Evolutionary conservation across 371 early-diverging fungal species (phyloP).

Genomic region (Cokeromyces recurvatus): DNA sequence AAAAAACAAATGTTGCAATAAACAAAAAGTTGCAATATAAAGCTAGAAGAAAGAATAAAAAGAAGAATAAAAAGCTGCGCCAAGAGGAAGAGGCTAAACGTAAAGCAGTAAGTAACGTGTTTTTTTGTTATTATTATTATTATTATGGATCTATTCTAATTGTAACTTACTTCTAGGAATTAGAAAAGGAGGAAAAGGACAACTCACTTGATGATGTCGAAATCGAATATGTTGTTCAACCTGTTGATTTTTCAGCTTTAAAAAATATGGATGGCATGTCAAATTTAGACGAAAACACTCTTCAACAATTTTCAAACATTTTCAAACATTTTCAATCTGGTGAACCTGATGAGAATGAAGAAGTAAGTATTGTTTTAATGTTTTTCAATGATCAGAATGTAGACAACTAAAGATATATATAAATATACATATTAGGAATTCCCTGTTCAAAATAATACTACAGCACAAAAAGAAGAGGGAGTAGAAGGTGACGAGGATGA

Average conservation of each 20-base stretch:
- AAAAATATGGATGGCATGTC: conserved; percentile 30
- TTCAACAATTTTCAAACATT: conserved; percentile 38
- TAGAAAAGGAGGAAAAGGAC: conserved; percentile 12
- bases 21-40: conserved; percentile 18
- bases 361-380: conserved; percentile 14
- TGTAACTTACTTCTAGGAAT: conserved; percentile 10
- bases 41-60: conserved; percentile 21
- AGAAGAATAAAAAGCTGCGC: conserved; percentile 31
- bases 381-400: neutral
- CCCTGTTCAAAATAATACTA: conserved; percentile 41
- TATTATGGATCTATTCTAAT: neutral
- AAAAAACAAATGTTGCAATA: conserved; percentile 2
- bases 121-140: neutral
- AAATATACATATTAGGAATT: conserved; percentile 16
- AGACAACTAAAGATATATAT: neutral
- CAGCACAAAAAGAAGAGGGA: conserved; percentile 39
- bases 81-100: conserved; percentile 41
- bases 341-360: conserved; percentile 26
- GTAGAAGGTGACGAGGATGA: conserved; percentile 17
- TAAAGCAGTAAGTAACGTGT: conserved; percentile 23
- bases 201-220: conserved; percentile 35
- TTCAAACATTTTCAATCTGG: conserved; percentile 40
- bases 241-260: conserved; percentile 28
- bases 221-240: conserved; percentile 44
- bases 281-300: conserved; percentile 27